Percentiles rank a stretch among this genome's conserved stretches.
phyloP scores from a whole-genome alignment of 2,329 filamentous ascomycete genomes.

The Fusarium scirpi region DNA sequence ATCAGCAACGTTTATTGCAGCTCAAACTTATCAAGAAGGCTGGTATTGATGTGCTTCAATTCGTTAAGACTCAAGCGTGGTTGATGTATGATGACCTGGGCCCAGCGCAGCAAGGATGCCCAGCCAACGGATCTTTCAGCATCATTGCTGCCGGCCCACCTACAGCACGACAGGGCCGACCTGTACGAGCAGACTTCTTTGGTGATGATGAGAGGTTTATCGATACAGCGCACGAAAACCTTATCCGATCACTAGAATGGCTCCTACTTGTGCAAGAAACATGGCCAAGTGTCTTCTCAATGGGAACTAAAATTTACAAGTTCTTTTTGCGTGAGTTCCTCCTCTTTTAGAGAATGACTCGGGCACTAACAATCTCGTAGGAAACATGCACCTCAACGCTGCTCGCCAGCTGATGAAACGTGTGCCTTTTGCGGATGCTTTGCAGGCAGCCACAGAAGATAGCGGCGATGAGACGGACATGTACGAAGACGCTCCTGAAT shows the following conservation, averaged over 20 bases:
- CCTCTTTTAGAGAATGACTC: neutral
- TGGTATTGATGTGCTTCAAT: conserved; percentile 76
- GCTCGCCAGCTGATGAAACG: conserved; percentile 66
- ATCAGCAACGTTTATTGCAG: conserved; percentile 73
- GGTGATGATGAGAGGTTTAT: conserved; percentile 68
- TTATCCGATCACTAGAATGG: conserved; percentile 89
- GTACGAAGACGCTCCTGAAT: conserved; percentile 55
- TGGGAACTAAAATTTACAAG: conserved; percentile 80
- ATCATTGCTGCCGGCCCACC: conserved; percentile 60
- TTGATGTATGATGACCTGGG: conserved; percentile 64
- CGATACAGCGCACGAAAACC: conserved; percentile 72
- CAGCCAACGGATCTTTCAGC: conserved; percentile 61
- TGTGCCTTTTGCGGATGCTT: conserved; percentile 62
- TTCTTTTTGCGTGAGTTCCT: conserved; percentile 80
- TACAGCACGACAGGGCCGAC: conserved; percentile 62
- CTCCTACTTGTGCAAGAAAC: conserved; percentile 79
- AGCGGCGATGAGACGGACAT: conserved; percentile 53
- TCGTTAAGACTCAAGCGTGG: conserved; percentile 76
- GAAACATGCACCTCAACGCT: conserved; percentile 64
- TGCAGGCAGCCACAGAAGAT: conserved; percentile 56
- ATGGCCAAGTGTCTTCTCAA: conserved; percentile 76
- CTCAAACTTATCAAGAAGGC: conserved; percentile 81
- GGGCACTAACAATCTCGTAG: conserved; percentile 50
- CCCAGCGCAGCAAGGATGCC: conserved; percentile 48
- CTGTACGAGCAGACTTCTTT: conserved; percentile 78